phyloP scores from a whole-genome alignment of 306 rosid species.

The Parietaria judaica region DNA sequence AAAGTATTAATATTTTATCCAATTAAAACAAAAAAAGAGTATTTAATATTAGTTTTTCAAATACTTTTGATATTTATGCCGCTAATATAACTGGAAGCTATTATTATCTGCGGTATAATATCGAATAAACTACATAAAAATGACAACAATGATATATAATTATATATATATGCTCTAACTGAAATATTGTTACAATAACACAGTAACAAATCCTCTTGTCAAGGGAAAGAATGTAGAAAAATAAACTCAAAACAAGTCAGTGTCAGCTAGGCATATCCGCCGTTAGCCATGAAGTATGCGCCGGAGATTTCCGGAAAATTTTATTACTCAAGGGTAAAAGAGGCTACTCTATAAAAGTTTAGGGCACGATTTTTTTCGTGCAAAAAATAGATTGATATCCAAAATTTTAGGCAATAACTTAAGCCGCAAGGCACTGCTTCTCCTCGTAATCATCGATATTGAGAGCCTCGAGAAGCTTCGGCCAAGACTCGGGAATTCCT shows the following conservation, averaged over 20 bases:
- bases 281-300: neutral
- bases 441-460: constrained; percentile 74
- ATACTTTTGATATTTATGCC: too few relatives aligned
- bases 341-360: constrained; percentile 44
- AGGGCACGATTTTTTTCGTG: constrained; percentile 29
- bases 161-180: too few relatives aligned
- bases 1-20: too few relatives aligned
- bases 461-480: constrained; percentile 78
- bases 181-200: constrained; percentile 1
- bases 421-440: constrained; percentile 71
- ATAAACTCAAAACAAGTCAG: neutral
- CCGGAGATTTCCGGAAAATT: constrained; percentile 17
- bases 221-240: constrained; percentile 9
- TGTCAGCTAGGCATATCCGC: constrained; percentile 12
- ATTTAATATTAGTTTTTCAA: too few relatives aligned
- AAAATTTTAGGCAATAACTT: constrained; percentile 14
- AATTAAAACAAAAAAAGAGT: too few relatives aligned
- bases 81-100: too few relatives aligned
- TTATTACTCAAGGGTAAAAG: constrained; percentile 17
- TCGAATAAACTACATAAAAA: too few relatives aligned
- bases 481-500: constrained; percentile 97
- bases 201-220: constrained; percentile 17
- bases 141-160: constrained; percentile 2
- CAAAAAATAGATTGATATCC: constrained; percentile 44
- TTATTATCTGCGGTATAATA: too few relatives aligned